A percentile compares a stretch with the other conserved stretches of the same genome.
Conservation (phyloP, 495 filamentous ascomycete species). For the Polyplosphaeria fusca region DNA sequence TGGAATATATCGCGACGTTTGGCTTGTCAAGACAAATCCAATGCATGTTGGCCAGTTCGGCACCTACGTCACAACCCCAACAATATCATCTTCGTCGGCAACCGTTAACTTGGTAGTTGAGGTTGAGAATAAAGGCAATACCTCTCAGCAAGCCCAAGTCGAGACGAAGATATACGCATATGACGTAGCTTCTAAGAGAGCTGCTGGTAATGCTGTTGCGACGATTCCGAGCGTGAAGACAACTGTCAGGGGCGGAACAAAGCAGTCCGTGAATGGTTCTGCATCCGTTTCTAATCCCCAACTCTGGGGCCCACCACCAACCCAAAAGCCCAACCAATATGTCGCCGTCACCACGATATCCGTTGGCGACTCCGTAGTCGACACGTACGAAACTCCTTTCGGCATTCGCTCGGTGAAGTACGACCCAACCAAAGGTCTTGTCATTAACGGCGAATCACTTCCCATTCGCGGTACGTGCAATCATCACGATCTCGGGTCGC, state of each 20-base stretch:
- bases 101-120: conserved; percentile 42
- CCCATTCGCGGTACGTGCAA: conserved; percentile 46
- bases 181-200: conserved; percentile 1
- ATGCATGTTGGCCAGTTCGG: conserved; percentile 47
- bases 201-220: conserved; percentile 5
- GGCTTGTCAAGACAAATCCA: conserved; percentile 46
- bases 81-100: conserved; percentile 42
- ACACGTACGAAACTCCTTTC: conserved; percentile 50
- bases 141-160: conserved; percentile 17
- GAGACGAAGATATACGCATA: conserved; percentile 11
- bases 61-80: conserved; percentile 45
- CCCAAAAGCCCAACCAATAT: conserved; percentile 47
- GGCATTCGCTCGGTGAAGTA: conserved; percentile 47
- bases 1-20: conserved; percentile 52
- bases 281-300: conserved; percentile 41
- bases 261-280: conserved; percentile 38
- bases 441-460: conserved; percentile 44
- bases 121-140: conserved; percentile 42
- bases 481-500: conserved; percentile 49
- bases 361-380: conserved; percentile 35
- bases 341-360: conserved; percentile 45
- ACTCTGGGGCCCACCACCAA: conserved; percentile 50
- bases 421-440: conserved; percentile 42
- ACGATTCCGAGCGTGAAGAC: conserved; percentile 11
- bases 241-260: conserved; percentile 36